Conservation (phyloP, 768 basidiomycete species). For the Podaxis pistillaris region DNA sequence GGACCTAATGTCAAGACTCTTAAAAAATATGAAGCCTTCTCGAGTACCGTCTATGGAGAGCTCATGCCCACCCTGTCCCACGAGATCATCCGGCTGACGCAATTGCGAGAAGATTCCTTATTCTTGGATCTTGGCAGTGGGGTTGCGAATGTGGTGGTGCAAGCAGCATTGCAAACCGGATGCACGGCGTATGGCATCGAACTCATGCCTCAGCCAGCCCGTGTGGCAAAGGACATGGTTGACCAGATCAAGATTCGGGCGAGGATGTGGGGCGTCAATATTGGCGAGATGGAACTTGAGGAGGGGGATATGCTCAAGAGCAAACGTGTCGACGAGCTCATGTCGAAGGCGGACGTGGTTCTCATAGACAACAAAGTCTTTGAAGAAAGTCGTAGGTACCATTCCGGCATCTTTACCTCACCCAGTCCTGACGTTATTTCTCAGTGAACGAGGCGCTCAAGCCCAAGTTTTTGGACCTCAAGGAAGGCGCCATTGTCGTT, state of each 20-base stretch:
- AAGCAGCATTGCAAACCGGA: slow-evolving; percentile 79
- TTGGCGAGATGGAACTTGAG: slow-evolving; percentile 75
- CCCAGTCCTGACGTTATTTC: slow-evolving; percentile 12
- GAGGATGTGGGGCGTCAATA: slow-evolving; percentile 86
- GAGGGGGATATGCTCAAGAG: slow-evolving; percentile 85
- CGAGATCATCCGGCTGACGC: slow-evolving; percentile 57
- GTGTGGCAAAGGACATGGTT: slow-evolving; percentile 74
- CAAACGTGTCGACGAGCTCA: slow-evolving; percentile 60
- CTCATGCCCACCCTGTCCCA: slow-evolving; percentile 83
- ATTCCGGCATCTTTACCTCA: neutral
- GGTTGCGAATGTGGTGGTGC: slow-evolving; percentile 81
- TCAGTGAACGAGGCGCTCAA: slow-evolving; percentile 85
- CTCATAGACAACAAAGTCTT: slow-evolving; percentile 90
- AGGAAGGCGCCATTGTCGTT: slow-evolving; percentile 88
- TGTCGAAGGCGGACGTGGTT: slow-evolving; percentile 86
- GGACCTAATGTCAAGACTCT: slow-evolving; percentile 86
- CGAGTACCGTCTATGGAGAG: slow-evolving; percentile 87
- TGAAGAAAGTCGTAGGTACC: slow-evolving; percentile 62
- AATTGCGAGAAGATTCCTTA: slow-evolving; percentile 55
- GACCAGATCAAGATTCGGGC: slow-evolving; percentile 74
- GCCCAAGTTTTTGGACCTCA: slow-evolving; percentile 90
- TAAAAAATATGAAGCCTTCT: slow-evolving; percentile 79
- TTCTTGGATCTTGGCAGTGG: slow-evolving; percentile 88
- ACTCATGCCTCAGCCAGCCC: slow-evolving; percentile 73
- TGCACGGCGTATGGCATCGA: slow-evolving; percentile 79